Evolutionary conservation across 345 rosid genomes (phyloP).

Genomic region (Brassica rapa): DNA sequence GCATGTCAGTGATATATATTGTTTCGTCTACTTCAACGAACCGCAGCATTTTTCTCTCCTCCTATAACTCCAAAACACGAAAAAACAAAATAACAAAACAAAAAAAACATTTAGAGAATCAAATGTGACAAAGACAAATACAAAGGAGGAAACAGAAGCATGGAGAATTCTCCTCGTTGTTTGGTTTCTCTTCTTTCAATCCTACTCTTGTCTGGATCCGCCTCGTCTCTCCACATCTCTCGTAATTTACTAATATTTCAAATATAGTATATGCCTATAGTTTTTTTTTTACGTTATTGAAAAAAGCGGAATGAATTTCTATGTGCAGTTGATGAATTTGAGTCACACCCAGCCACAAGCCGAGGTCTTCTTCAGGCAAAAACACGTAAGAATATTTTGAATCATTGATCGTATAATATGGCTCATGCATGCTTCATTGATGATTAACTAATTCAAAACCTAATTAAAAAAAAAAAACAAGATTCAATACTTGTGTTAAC

Average conservation of each 20-base stretch:
- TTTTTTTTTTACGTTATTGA: background rate
- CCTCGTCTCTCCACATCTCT: constrained; percentile 46
- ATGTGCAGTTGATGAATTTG: constrained; percentile 54
- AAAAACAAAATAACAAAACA: background rate
- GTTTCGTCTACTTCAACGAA: constrained; percentile 26
- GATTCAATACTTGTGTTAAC: background rate
- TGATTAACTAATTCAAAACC: background rate
- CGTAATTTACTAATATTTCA: background rate
- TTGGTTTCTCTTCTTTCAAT: constrained; percentile 39
- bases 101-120: constrained; percentile 1
- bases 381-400: constrained; percentile 38
- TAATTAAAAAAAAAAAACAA: background rate
- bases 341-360: constrained; percentile 42
- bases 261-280: background rate
- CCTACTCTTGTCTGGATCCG: constrained; percentile 37
- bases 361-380: constrained; percentile 75
- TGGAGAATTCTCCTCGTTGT: constrained; percentile 41
- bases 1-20: constrained; percentile 3
- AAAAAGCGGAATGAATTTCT: background rate
- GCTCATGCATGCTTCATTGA: constrained; percentile 4
- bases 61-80: constrained; percentile 16
- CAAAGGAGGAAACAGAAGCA: constrained; percentile 28
- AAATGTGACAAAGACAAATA: constrained; percentile 21
- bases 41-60: constrained; percentile 41
- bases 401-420: background rate